Conservation (phyloP, 2,329 filamentous ascomycete genomes). For the Penicillium corylophilum region DNA sequence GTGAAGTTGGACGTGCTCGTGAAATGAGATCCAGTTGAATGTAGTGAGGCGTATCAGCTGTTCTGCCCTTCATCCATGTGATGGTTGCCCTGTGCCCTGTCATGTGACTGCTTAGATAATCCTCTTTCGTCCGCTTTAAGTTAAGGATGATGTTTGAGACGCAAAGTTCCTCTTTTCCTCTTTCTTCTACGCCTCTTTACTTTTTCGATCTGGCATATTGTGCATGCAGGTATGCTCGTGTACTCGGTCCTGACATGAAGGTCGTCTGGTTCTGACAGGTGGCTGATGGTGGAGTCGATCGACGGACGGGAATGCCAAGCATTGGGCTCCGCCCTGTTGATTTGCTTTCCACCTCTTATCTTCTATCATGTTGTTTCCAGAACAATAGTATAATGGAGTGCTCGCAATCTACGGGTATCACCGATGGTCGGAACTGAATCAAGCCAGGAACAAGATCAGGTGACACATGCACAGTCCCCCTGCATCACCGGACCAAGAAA, state of each 20-base stretch:
- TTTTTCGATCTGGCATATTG: no score
- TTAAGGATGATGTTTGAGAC: background rate
- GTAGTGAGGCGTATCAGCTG: slow-evolving; percentile 5
- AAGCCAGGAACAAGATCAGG: background rate
- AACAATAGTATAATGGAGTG: background rate
- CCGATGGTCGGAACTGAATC: background rate
- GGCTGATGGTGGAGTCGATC: background rate
- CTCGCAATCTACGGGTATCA: background rate
- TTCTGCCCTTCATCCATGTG: slow-evolving; percentile 1
- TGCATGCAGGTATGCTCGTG: no score
- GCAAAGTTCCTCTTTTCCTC: background rate
- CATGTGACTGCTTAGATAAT: slow-evolving; percentile 8
- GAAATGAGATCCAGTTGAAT: background rate
- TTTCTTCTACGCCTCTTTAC: background rate
- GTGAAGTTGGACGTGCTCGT: no score
- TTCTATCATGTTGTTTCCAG: background rate
- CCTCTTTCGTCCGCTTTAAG: no score
- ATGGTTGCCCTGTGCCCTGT: background rate
- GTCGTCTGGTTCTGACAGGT: background rate
- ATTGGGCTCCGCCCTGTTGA: background rate
- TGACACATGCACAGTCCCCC: background rate
- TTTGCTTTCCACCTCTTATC: background rate
- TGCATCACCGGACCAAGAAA: background rate
- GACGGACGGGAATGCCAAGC: background rate
- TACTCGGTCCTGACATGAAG: no score